Evolutionary conservation across 2,329 filamentous ascomycete species (phyloP), one percentile per base, ranked within the genome.

Genomic region (Talaromyces albobiverticillius): DNA sequence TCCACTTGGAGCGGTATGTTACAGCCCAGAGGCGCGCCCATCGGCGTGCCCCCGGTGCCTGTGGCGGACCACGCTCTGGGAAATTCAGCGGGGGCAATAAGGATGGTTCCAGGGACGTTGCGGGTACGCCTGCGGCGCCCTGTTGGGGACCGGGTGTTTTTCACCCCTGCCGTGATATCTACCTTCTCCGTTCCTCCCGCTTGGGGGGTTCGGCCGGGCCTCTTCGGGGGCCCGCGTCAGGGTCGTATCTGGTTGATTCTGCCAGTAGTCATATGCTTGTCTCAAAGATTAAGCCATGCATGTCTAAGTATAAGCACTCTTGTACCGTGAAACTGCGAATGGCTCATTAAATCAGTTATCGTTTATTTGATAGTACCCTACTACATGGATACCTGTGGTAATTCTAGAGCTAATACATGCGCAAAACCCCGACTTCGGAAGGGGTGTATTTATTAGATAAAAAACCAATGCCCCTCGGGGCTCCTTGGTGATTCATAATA

Each of bases 391-490:
- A 74, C 57, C 69, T 62, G 65, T 73, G 63, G 68, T 74, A 76
- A 74, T 75, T 75, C 67, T 74, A 75, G 67, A 75, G 71, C 70
- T 74, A 75, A 75, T 75, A 74, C 62, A 72, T 72, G 62, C 64
- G 66, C 66, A 70, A 71, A 73, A 71, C 66, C 66, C 41, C 41
- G 41, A 45, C 41, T 45, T 65, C 62, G 59, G 64, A 66, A 75
- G 63, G 62, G 66, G 64, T 72, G 63, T 75, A 72, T 75, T 74
- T 74, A 74, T 74, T 74, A 75, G 66, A 76, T 74, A 71, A n/a
- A n/a, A 73, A 75, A 74, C 65, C 62, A 75, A 75, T 68, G 60
- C 66, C 64, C 61, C 71, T 66, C 61, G 63, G 61, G 60, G 62
- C 41, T 45, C 41, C 41, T 45, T 45, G 41, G 41, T 45, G 41